These are phyloP conservation scores for Botrytis medusae DNA, from an alignment of 2,329 filamentous ascomycete species.

Conservation along the genomic window DNA sequence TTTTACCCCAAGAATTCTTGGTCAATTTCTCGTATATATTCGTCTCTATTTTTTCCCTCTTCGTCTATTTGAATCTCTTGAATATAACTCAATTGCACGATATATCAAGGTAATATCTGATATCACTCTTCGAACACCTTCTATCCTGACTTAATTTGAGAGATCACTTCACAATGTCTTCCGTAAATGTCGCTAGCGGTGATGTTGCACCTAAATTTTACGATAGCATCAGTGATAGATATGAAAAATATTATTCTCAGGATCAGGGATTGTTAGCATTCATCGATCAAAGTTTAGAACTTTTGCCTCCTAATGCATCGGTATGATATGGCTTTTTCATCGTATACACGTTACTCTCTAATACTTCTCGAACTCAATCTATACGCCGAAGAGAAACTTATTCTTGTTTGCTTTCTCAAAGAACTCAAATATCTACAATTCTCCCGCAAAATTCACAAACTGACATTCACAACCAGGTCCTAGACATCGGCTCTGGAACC, in stretches of 20 bases:
- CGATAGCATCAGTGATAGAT: background rate
- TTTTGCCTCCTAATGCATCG: background rate
- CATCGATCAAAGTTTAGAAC: background rate
- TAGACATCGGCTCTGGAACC: background rate
- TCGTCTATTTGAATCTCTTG: too few relatives aligned
- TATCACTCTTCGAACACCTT: background rate
- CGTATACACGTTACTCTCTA: background rate
- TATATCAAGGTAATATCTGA: background rate
- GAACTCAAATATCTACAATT: background rate
- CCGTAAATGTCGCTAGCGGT: background rate
- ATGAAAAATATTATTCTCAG: background rate
- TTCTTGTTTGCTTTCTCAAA: background rate
- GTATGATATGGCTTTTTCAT: background rate
- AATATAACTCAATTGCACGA: background rate
- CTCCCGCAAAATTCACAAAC: background rate
- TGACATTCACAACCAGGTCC: background rate
- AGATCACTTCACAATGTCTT: background rate
- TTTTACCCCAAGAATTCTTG: background rate
- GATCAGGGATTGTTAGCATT: constrained; percentile 1
- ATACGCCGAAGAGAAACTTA: background rate
- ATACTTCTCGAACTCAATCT: background rate
- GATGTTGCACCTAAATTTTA: background rate
- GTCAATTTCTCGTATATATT: background rate
- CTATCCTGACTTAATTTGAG: background rate
- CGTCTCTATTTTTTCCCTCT: background rate